Evolutionary conservation across 345 rosid genomes (phyloP), one percentile per base, ranked within the genome.

Genomic region (Hibiscus syriacus): DNA sequence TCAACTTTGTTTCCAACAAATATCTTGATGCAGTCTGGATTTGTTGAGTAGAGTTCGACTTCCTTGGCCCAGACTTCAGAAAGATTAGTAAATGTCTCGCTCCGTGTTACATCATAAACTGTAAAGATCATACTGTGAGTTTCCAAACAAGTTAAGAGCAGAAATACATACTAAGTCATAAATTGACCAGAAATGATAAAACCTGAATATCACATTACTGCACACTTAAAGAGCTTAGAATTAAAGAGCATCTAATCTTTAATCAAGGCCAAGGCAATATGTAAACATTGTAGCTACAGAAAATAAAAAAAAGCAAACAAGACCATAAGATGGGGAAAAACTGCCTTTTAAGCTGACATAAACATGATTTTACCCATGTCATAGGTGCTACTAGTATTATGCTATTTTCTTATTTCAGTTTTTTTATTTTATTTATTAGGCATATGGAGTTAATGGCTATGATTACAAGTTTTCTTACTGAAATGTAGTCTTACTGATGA

Each of bases 1-100:
- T 87, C 92, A 22, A 87, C 90, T 80, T 87, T 87, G 82, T 85
- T 87, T 49, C 92, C 90, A 43, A 87, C 90, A 57, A 87, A 88
- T 90, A 87, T 79, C 80, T 87, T 87, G 80, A 87, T 79, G 82
- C 88, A 87, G 58, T 90, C 96, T 77, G 84, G 98, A 79, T 88
- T 92, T 41, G 97, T 92, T 4, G 93, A 90, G 83, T 92, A 85
- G 67, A 85, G 68, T 62, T 87, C 92, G 53, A 87, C 79, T 76
- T 87, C 92, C 72, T 87, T 87, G 25, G 90, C 83, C 92, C 92
- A 87, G 68, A 87, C 66, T 39, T 85, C 88, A 46, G 92, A 80
- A 34, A 85, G 81, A 62, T 87, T 80, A 46, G 90, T 83, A 74
- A 85, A 87, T 49, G 92, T 87, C 12, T 87, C 92, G 69, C 92